phyloP scores from a whole-genome alignment of 1,139 yeast genomes.

The Yamadazyma triangularis region DNA sequence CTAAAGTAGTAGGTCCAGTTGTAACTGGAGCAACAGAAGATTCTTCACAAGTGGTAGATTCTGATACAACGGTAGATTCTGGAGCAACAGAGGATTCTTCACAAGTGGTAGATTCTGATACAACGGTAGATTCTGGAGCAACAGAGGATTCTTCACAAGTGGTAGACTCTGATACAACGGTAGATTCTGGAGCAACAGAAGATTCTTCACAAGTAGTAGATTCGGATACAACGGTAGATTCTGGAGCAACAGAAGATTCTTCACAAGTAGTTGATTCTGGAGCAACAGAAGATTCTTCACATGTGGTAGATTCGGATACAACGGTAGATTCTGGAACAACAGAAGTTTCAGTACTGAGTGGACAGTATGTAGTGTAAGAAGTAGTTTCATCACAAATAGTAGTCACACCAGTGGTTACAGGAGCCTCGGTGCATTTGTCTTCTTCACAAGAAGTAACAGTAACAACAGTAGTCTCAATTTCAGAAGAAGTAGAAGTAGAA shows the following conservation, averaged over 20 bases:
- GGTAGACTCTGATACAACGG: too few relatives aligned
- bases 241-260: slow-evolving; percentile 8
- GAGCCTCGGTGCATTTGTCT: slow-evolving; percentile 25
- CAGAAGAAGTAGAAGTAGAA: slow-evolving; percentile 10
- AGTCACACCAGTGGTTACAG: slow-evolving; percentile 25
- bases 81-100: too few relatives aligned
- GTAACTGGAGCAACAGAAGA: too few relatives aligned
- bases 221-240: slow-evolving; percentile 1
- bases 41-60: slow-evolving; percentile 4
- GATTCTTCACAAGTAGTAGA: too few relatives aligned
- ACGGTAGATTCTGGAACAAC: slow-evolving; percentile 45
- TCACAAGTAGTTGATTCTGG: slow-evolving; percentile 36
- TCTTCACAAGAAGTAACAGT: slow-evolving; percentile 48
- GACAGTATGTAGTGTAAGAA: slow-evolving; percentile 32
- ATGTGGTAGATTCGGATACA: slow-evolving; percentile 35
- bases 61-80: neutral
- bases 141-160: neutral
- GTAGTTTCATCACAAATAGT: slow-evolving; percentile 19
- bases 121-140: slow-evolving; percentile 1
- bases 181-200: too few relatives aligned
- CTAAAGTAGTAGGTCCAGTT: neutral
- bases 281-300: slow-evolving; percentile 27
- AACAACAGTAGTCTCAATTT: slow-evolving; percentile 22
- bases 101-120: slow-evolving; percentile 2
- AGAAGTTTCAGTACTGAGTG: slow-evolving; percentile 13